Percentiles rank a stretch among this genome's conserved stretches.
Conservation (phyloP, 805 yeast genomes). For the Zygosaccharomyces lentus region DNA sequence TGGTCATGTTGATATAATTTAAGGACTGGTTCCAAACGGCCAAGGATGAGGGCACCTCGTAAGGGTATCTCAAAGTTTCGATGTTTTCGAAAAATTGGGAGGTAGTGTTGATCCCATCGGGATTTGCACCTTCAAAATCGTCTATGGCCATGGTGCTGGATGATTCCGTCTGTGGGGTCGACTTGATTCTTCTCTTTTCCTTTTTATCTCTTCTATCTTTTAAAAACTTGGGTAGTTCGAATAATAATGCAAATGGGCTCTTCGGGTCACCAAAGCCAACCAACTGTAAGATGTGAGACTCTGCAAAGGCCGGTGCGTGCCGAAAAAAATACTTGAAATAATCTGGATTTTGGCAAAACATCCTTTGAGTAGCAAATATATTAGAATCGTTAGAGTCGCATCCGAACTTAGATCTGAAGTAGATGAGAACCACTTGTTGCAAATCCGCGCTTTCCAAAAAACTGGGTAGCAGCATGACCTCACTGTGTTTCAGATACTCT, state of each 20-base stretch:
- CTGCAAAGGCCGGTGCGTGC: slow-evolving; percentile 70
- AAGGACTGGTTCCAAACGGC: slow-evolving; percentile 53
- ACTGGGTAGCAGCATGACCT: slow-evolving; percentile 59
- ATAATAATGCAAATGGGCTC: slow-evolving; percentile 72
- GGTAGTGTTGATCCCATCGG: slow-evolving; percentile 1
- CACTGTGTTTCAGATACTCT: slow-evolving; percentile 50
- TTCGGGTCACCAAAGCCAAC: slow-evolving; percentile 73
- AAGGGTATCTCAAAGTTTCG: slow-evolving; percentile 25
- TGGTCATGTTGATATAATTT: slow-evolving; percentile 55
- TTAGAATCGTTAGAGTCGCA: slow-evolving; percentile 59
- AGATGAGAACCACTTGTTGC: slow-evolving; percentile 57
- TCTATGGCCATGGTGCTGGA: slow-evolving; percentile 17
- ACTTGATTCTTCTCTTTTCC: slow-evolving; percentile 48
- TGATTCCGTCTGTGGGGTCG: slow-evolving; percentile 10
- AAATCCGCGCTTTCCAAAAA: slow-evolving; percentile 51
- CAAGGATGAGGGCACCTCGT: slow-evolving; percentile 22
- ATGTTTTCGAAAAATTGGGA: slow-evolving; percentile 26
- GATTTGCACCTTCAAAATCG: slow-evolving; percentile 7
- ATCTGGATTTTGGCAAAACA: slow-evolving; percentile 36
- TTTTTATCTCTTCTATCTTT: slow-evolving; percentile 69
- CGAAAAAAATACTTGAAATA: slow-evolving; percentile 66
- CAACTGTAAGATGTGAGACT: slow-evolving; percentile 68
- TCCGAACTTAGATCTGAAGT: slow-evolving; percentile 60
- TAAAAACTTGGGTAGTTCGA: slow-evolving; percentile 66
- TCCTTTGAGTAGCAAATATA: slow-evolving; percentile 50